Conservation (phyloP, 75 land plant genomes). For the Azolla pinnata region DNA sequence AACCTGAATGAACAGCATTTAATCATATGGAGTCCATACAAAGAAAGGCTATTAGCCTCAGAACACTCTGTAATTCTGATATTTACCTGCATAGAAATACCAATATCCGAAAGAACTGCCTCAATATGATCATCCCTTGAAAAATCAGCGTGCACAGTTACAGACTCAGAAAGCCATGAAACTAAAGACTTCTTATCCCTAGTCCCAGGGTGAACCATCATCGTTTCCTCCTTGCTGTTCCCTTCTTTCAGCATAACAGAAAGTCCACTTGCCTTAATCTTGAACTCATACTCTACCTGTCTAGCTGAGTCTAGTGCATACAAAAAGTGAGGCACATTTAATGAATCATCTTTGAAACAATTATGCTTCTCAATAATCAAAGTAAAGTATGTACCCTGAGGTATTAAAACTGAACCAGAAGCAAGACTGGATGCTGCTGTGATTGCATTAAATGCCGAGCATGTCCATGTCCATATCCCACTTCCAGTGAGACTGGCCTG, state of each 20-base stretch:
- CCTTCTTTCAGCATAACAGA: conserved; percentile 4
- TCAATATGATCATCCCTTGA: conserved; percentile 12
- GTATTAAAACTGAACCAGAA: conserved; percentile 42
- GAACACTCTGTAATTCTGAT: too few relatives aligned
- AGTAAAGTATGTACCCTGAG: conserved; percentile 35
- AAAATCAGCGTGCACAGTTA: background rate
- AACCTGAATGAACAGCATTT: too few relatives aligned
- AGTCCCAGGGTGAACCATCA: too few relatives aligned
- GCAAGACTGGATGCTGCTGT: conserved; percentile 72
- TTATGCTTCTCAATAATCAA: background rate
- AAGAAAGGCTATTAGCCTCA: too few relatives aligned
- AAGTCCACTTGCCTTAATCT: conserved; percentile 16
- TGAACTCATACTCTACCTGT: conserved; percentile 24
- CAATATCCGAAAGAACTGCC: conserved; percentile 26
- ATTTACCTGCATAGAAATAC: conserved; percentile 54
- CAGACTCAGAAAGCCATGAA: background rate
- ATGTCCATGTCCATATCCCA: conserved; percentile 73
- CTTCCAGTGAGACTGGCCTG: conserved; percentile 36
- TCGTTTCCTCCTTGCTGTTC: too few relatives aligned
- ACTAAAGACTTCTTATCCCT: background rate
- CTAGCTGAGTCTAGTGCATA: conserved; percentile 8
- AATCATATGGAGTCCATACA: too few relatives aligned
- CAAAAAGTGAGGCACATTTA: conserved; percentile 2
- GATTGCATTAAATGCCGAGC: conserved; percentile 76
- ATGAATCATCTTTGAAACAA: background rate